These are phyloP conservation scores for Globisporangium irregulare DNA, from an alignment of 352 stramenopile species.

Conservation along the genomic window DNA sequence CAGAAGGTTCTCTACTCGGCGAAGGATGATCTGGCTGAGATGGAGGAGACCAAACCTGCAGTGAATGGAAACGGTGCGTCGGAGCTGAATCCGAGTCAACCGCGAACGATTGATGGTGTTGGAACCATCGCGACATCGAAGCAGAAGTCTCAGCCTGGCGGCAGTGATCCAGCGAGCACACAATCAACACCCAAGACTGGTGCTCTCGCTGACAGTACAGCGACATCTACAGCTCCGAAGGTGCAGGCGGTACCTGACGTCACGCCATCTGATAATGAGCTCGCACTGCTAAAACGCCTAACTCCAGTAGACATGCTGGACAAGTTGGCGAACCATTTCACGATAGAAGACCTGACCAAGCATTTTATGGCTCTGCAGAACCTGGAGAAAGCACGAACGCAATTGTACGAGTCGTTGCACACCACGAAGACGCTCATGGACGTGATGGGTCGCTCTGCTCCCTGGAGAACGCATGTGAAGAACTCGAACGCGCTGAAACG, in stretches of 20 bases:
- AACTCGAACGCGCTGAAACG: slow-evolving; percentile 61
- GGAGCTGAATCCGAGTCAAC: neutral
- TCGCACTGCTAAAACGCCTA: slow-evolving; percentile 32
- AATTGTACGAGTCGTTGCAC: slow-evolving; percentile 48
- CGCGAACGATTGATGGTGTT: neutral
- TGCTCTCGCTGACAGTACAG: neutral
- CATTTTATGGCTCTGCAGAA: slow-evolving; percentile 28
- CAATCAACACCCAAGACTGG: neutral
- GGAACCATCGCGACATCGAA: neutral
- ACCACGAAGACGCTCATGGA: slow-evolving; percentile 54
- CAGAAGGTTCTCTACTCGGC: slow-evolving; percentile 53
- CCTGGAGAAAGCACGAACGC: slow-evolving; percentile 25
- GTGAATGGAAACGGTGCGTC: neutral
- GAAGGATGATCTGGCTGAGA: slow-evolving; percentile 31
- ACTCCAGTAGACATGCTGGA: slow-evolving; percentile 46
- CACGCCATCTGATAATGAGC: slow-evolving; percentile 19
- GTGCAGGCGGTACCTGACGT: neutral
- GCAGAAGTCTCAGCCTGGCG: neutral
- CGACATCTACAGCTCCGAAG: neutral
- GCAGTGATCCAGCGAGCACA: neutral
- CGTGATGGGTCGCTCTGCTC: slow-evolving; percentile 48
- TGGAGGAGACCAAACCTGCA: neutral
- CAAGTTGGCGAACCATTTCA: slow-evolving; percentile 36
- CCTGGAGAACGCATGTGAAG: slow-evolving; percentile 61
- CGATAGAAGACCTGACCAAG: slow-evolving; percentile 25